phyloP scores from a whole-genome alignment of 306 rosid genomes.

The Lathyrus oleraceus region DNA sequence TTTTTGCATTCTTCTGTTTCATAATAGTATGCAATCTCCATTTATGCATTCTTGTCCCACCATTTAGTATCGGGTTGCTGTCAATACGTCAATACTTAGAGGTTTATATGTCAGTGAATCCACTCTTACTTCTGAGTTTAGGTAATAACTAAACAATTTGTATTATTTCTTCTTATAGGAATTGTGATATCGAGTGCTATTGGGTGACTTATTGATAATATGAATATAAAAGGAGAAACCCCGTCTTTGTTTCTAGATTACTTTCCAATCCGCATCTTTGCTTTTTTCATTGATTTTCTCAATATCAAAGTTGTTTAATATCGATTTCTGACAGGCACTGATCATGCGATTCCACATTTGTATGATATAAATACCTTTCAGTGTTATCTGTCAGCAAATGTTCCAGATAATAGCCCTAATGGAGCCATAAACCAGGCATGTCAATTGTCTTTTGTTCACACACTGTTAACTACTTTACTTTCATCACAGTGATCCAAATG shows the following conservation, averaged over 20 bases:
- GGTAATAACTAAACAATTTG: constrained; percentile 13
- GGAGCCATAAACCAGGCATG: constrained; percentile 94
- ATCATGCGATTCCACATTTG: constrained; percentile 87
- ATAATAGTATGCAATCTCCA: constrained; percentile 24
- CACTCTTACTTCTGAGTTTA: constrained; percentile 17
- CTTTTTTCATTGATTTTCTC: constrained; percentile 12
- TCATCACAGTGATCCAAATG: not conserved
- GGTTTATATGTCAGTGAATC: constrained; percentile 10
- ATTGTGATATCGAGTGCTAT: constrained; percentile 2
- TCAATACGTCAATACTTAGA: not conserved
- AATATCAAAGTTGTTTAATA: constrained; percentile 13
- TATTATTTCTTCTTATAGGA: constrained; percentile 24
- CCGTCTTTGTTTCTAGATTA: constrained; percentile 13
- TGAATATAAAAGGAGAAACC: not conserved
- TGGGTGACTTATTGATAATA: not conserved
- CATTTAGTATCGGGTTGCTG: constrained; percentile 11
- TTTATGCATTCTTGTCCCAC: constrained; percentile 7
- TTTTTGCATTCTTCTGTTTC: constrained; percentile 11
- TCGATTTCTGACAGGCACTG: constrained; percentile 66
- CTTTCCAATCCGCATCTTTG: not conserved
- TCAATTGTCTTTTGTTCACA: constrained; percentile 24
- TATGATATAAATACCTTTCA: constrained; percentile 85
- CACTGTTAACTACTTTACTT: constrained; percentile 22
- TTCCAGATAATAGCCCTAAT: constrained; percentile 61
- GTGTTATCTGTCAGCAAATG: constrained; percentile 73